Evolutionary conservation across 1,284 basidiomycete species (phyloP).

Genomic region (Trichosporon sp.): DNA sequence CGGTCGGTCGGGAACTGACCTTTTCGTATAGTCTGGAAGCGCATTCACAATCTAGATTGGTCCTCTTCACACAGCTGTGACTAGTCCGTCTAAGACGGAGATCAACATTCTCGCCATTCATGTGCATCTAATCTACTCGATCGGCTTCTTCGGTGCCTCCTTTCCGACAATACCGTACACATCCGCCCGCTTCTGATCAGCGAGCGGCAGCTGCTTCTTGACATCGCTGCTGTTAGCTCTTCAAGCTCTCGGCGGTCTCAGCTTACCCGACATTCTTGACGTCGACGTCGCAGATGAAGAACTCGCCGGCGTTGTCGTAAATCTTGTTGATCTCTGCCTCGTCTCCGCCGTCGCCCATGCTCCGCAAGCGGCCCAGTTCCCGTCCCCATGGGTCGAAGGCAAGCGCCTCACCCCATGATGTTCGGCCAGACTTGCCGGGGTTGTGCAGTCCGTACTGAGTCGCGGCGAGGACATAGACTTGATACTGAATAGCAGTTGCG

Average conservation of each 20-base stretch:
- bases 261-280: constrained; percentile 25
- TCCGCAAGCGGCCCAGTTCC: constrained; percentile 31
- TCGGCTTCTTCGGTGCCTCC: not conserved
- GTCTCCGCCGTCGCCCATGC: constrained; percentile 28
- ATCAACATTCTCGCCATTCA: too few relatives aligned
- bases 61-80: too few relatives aligned
- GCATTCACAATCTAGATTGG: too few relatives aligned
- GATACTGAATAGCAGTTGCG: constrained; percentile 39
- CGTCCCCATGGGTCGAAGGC: constrained; percentile 41
- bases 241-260: not conserved
- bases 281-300: constrained; percentile 35
- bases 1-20: too few relatives aligned
- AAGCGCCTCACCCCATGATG: constrained; percentile 39
- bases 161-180: constrained; percentile 31
- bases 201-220: constrained; percentile 38
- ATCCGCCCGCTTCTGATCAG: constrained; percentile 37
- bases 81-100: too few relatives aligned
- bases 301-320: constrained; percentile 29
- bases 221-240: constrained; percentile 22
- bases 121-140: not conserved
- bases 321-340: constrained; percentile 17
- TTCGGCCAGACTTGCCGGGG: constrained; percentile 12
- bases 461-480: constrained; percentile 42
- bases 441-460: constrained; percentile 42
- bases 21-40: too few relatives aligned